Conservation (phyloP, 495 filamentous ascomycete genomes). For the Penicillium salamii region DNA sequence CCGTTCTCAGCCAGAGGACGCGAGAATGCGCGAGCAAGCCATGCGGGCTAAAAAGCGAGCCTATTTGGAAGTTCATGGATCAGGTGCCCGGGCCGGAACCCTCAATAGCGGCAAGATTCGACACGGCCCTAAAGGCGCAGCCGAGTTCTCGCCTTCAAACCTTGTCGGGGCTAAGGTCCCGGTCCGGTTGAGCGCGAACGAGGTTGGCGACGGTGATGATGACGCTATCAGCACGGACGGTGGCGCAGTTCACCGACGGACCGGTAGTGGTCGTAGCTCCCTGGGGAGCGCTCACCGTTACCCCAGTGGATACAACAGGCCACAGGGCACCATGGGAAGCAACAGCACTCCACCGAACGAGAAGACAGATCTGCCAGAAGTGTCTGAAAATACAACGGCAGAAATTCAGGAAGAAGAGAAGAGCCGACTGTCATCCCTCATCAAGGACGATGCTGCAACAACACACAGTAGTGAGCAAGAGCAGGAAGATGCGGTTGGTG, state of each 20-base stretch:
- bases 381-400: slow-evolving; percentile 52
- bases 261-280: slow-evolving; percentile 77
- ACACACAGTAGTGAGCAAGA: slow-evolving; percentile 49
- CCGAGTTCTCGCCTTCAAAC: slow-evolving; percentile 71
- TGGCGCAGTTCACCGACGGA: slow-evolving; percentile 63
- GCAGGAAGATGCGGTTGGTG: slow-evolving; percentile 51
- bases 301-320: slow-evolving; percentile 48
- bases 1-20: slow-evolving; percentile 88
- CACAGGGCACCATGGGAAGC: slow-evolving; percentile 64
- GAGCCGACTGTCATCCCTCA: slow-evolving; percentile 36
- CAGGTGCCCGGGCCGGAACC: slow-evolving; percentile 52
- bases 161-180: slow-evolving; percentile 78
- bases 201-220: slow-evolving; percentile 85
- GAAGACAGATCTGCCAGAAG: slow-evolving; percentile 47
- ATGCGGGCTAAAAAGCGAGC: slow-evolving; percentile 81
- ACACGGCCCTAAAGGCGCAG: slow-evolving; percentile 68
- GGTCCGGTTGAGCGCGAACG: slow-evolving; percentile 85
- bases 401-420: slow-evolving; percentile 37
- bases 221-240: slow-evolving; percentile 53
- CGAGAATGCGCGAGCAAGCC: slow-evolving; percentile 74
- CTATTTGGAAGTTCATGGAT: slow-evolving; percentile 71
- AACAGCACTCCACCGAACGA: slow-evolving; percentile 63
- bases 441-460: slow-evolving; percentile 46
- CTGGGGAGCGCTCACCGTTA: slow-evolving; percentile 62
- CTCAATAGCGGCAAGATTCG: slow-evolving; percentile 73